phyloP scores from a whole-genome alignment of 176 grass and related monocot genomes.

The Zoysia pacifica region DNA sequence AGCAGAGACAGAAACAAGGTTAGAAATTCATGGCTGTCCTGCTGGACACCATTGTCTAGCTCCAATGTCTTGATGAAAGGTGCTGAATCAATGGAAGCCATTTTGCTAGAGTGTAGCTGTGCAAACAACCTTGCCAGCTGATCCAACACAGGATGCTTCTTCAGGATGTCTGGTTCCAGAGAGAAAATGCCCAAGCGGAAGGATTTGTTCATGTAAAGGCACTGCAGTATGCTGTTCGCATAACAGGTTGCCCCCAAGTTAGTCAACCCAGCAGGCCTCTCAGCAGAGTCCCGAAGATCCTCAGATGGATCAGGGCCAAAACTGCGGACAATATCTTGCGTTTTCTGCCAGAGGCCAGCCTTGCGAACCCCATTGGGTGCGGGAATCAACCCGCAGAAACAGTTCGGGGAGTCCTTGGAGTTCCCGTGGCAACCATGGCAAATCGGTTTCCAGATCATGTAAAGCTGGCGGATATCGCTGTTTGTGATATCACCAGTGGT shows the following conservation, averaged over 20 bases:
- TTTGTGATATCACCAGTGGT: conserved; percentile 58
- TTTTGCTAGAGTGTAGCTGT: conserved; percentile 85
- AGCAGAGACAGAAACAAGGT: conserved; percentile 96
- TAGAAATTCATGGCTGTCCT: conserved; percentile 95
- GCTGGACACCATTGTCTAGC: conserved; percentile 93
- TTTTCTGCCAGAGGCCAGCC: conserved; percentile 85
- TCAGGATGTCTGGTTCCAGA: conserved; percentile 68
- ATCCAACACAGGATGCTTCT: conserved; percentile 80
- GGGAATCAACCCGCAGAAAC: conserved; percentile 85
- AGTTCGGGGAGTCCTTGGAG: conserved; percentile 90
- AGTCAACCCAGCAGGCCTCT: conserved; percentile 89
- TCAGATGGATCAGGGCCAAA: conserved; percentile 71
- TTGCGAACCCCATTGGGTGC: conserved; percentile 62
- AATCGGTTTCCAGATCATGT: conserved; percentile 56
- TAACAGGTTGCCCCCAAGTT: conserved; percentile 96
- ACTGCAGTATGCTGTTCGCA: conserved; percentile 98
- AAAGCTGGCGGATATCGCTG: conserved; percentile 71
- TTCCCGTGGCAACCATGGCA: conserved; percentile 93
- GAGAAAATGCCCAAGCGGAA: conserved; percentile 80
- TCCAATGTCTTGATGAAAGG: conserved; percentile 88
- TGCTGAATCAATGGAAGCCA: conserved; percentile 81
- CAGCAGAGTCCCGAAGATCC: conserved; percentile 64
- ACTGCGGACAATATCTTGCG: conserved; percentile 59
- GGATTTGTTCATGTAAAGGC: conserved; percentile 94
- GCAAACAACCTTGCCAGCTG: conserved; percentile 80